Evolutionary conservation across 2,329 filamentous ascomycete species (phyloP), one percentile per base, ranked within the genome.

Genomic region (Penicillium sp.): DNA sequence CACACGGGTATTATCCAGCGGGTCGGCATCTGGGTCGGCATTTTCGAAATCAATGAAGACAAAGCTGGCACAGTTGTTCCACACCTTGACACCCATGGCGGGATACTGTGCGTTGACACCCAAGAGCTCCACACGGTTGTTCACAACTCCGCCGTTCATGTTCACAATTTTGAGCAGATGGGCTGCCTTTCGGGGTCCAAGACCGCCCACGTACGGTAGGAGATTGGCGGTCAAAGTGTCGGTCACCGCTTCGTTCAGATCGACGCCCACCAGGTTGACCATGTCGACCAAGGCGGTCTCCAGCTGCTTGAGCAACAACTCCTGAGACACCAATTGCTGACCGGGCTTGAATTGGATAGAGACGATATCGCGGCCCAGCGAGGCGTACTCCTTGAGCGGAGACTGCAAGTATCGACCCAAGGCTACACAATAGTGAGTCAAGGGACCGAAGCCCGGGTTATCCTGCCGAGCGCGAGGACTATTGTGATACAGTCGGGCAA

Each of bases 211-310:
- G 61, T 91, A 98, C 3, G 91, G 91, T 32, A 98, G 78, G 1
- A 98, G 79, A 57, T 92, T 93, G 12, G 90, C 89, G 7, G 88
- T 87, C 63, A 93, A 89, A 1, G 83, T 67, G 67, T 96, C 89
- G 37, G 78, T 79, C 48, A 95, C 84, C 12, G 91, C 90, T 58
- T 96, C 91, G 62, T 96, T 95, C 65, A 98, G 87, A 62, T 97
- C 89, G 32, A 98, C 89, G 65, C 93, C 93, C 40, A 91, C 90
- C 38, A 98, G 82, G 67, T 98, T 98, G 60, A 98, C 93, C 80
- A 95, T 95, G 67, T 98, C 93, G 9, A 98, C 92, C 83, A 98
- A 88, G 39, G 92, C 89, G n/a, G 88, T 95, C 64, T 98, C 93
- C 13, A 98, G 79, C 52, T 89, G 83, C 67, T 88, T 90, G 54